phyloP scores from a whole-genome alignment of 1,284 basidiomycete species.

The Trametes versicolor region DNA sequence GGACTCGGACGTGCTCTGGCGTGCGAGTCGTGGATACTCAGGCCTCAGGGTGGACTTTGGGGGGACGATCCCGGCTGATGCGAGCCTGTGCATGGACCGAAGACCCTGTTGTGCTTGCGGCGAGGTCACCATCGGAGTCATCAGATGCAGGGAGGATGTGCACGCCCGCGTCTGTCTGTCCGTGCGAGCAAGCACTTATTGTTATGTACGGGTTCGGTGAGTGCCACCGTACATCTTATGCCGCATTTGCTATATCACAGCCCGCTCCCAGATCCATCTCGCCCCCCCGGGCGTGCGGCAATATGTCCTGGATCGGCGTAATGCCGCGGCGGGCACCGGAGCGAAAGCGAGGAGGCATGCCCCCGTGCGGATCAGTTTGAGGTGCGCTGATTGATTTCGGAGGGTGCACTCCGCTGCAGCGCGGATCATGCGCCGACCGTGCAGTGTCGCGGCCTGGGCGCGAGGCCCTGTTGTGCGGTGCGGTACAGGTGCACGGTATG shows the following conservation, averaged over 20 bases:
- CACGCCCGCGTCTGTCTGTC: too few species aligned
- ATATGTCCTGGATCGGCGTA: slow-evolving; percentile 5
- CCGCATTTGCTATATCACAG: neutral
- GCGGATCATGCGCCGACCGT: neutral
- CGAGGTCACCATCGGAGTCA: too few species aligned
- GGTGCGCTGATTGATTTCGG: neutral
- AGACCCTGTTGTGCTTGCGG: too few species aligned
- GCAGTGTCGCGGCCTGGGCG: too few species aligned
- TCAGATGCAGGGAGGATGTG: too few species aligned
- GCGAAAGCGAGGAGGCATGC: neutral
- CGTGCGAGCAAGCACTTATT: too few species aligned
- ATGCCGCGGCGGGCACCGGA: neutral
- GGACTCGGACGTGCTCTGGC: neutral
- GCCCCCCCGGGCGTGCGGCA: neutral
- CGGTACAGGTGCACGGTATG: slow-evolving; percentile 1
- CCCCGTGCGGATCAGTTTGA: neutral
- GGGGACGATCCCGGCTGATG: slow-evolving; percentile 1
- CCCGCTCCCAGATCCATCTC: neutral
- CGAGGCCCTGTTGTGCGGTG: neutral
- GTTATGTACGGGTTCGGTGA: neutral
- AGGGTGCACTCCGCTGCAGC: neutral
- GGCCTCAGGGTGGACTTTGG: neutral
- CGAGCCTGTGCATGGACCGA: neutral
- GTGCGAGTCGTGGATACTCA: neutral
- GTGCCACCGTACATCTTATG: neutral